A percentile compares a stretch with the other conserved stretches of the same genome.
phyloP scores from a whole-genome alignment of 345 rosid genomes.

The Heritiera littoralis region DNA sequence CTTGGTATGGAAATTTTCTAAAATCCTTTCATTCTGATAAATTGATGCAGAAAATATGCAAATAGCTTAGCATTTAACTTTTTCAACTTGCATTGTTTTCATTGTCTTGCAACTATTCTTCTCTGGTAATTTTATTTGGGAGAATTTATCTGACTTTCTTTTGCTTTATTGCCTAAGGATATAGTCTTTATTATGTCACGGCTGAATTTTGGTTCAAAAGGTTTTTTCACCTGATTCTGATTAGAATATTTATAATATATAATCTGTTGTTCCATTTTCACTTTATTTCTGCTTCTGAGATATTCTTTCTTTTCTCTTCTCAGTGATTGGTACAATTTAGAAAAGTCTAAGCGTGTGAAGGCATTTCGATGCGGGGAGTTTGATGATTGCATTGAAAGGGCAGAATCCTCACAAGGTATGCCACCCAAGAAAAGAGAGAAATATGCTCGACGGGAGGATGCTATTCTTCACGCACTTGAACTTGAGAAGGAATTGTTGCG shows the following conservation, averaged over 20 bases:
- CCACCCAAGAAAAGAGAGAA: conserved; percentile 96
- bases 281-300: conserved; percentile 6
- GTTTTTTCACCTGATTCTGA: background rate
- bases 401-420: conserved; percentile 73
- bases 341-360: conserved; percentile 96
- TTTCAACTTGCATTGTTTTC: background rate
- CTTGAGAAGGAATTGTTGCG: conserved; percentile 74
- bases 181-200: background rate
- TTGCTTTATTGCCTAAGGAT: background rate
- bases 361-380: conserved; percentile 98
- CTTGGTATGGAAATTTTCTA: background rate
- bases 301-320: conserved; percentile 4
- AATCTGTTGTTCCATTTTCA: background rate
- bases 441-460: conserved; percentile 99
- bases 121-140: background rate
- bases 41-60: background rate
- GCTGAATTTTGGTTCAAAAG: background rate
- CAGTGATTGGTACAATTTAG: conserved; percentile 99
- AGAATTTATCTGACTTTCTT: background rate
- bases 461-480: conserved; percentile 98
- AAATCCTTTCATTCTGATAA: background rate
- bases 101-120: background rate
- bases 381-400: conserved; percentile 92
- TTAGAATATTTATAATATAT: background rate
- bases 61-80: background rate